Conservation (phyloP, 179 eudicot genomes). For the Spergularia azorica region DNA sequence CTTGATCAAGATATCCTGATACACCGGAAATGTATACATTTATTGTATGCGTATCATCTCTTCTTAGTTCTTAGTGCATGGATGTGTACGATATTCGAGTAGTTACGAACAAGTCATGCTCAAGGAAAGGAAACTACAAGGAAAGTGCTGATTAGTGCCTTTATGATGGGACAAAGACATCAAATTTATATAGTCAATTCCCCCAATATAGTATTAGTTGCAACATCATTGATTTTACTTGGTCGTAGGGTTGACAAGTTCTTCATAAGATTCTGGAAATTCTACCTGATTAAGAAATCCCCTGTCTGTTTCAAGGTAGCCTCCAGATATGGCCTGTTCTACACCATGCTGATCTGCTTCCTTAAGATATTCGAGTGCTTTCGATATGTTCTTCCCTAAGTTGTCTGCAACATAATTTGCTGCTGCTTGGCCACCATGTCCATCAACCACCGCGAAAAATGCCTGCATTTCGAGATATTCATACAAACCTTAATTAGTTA, state of each 20-base stretch:
- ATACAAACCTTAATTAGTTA: too few species aligned
- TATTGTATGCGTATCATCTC: too few species aligned
- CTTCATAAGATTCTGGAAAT: background rate
- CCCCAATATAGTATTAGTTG: background rate
- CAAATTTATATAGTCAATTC: conserved; percentile 4
- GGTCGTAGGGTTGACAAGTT: background rate
- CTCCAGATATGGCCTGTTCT: conserved; percentile 39
- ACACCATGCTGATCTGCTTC: conserved; percentile 23
- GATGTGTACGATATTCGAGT: too few species aligned
- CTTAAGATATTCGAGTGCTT: conserved; percentile 23
- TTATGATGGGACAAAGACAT: background rate
- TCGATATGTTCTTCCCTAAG: conserved; percentile 46
- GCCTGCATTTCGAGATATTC: conserved; percentile 37
- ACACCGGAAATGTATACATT: too few species aligned
- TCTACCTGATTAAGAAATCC: conserved; percentile 55
- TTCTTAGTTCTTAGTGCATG: too few species aligned
- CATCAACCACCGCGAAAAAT: conserved; percentile 54
- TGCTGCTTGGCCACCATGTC: conserved; percentile 63
- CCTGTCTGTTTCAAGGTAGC: conserved; percentile 44
- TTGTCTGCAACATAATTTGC: conserved; percentile 49
- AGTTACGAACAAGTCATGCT: background rate
- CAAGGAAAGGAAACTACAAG: background rate
- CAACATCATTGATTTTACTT: background rate
- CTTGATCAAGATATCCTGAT: background rate
- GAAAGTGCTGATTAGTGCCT: conserved; percentile 9